Conservation (phyloP, 352 stramenopile genomes). For the Phytophthora constricta region DNA sequence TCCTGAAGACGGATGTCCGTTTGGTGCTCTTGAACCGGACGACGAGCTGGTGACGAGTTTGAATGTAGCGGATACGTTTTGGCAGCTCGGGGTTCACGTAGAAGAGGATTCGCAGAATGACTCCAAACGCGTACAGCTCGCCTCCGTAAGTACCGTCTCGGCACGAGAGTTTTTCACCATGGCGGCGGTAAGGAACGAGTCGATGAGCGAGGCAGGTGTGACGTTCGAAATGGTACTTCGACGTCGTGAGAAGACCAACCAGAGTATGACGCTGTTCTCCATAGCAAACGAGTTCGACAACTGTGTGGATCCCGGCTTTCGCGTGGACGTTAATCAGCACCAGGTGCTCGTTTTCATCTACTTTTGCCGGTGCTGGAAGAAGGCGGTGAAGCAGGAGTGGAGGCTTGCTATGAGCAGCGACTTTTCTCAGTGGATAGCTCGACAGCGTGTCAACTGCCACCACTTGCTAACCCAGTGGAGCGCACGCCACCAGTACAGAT, state of each 20-base stretch:
- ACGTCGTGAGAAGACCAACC: constrained; percentile 37
- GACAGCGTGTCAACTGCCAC: constrained; percentile 44
- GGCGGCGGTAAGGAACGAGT: constrained; percentile 33
- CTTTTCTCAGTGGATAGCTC: constrained; percentile 47
- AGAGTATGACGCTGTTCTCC: constrained; percentile 75
- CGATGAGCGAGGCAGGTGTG: constrained; percentile 32
- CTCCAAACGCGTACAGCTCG: constrained; percentile 54
- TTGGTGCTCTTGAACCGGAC: constrained; percentile 68
- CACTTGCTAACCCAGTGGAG: constrained; percentile 32
- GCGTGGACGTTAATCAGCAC: constrained; percentile 64
- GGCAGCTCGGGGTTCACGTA: constrained; percentile 58
- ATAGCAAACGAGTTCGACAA: constrained; percentile 68
- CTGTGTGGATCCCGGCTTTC: constrained; percentile 73
- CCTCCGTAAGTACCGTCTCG: constrained; percentile 52
- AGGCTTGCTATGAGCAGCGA: constrained; percentile 62
- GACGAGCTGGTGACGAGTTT: constrained; percentile 51
- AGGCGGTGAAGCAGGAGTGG: constrained; percentile 29
- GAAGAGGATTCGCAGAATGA: constrained; percentile 33
- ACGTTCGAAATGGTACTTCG: constrained; percentile 79
- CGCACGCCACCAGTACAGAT: constrained; percentile 66
- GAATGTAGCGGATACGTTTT: constrained; percentile 30
- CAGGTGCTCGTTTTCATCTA: constrained; percentile 68
- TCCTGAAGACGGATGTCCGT: constrained; percentile 47
- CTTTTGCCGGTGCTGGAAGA: constrained; percentile 57
- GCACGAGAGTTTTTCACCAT: constrained; percentile 59